phyloP scores from a whole-genome alignment of 2,329 filamentous ascomycete species.

The Byssochlamys sp. region DNA sequence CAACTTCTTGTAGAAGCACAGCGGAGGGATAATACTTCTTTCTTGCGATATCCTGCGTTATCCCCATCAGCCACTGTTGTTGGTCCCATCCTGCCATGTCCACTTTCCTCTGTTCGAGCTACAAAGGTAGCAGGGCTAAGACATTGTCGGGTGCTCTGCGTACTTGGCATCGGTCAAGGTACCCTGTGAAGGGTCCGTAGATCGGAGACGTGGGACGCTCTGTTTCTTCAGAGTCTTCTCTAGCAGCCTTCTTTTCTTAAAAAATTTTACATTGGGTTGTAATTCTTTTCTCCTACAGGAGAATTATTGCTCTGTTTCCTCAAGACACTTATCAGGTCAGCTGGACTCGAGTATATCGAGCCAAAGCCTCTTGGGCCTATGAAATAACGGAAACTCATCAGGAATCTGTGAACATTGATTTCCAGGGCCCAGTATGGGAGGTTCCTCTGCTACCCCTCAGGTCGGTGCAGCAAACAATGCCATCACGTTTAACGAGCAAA shows the following conservation, averaged over 20 bases:
- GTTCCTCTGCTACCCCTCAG: background rate
- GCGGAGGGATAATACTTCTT: background rate
- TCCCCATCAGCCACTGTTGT: background rate
- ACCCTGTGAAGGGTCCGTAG: background rate
- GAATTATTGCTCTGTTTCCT: background rate
- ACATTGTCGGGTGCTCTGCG: background rate
- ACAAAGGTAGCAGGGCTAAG: background rate
- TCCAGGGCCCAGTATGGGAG: background rate
- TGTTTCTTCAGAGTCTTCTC: background rate
- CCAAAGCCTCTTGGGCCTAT: background rate
- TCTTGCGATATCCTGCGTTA: background rate
- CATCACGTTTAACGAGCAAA: constrained; percentile 45
- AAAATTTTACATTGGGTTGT: background rate
- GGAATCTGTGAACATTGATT: background rate
- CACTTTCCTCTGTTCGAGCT: background rate
- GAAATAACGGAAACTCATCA: background rate
- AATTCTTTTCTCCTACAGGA: background rate
- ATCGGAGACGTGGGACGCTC: background rate
- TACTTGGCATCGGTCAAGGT: background rate
- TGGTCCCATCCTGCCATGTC: too few species aligned
- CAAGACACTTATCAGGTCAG: background rate
- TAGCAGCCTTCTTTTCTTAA: background rate
- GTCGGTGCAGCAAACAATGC: background rate
- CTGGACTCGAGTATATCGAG: background rate
- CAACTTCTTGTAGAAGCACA: background rate